Evolutionary conservation across 495 filamentous ascomycete genomes (phyloP), one percentile per base, ranked within the genome.

Genomic region (Xylaria palmicola): DNA sequence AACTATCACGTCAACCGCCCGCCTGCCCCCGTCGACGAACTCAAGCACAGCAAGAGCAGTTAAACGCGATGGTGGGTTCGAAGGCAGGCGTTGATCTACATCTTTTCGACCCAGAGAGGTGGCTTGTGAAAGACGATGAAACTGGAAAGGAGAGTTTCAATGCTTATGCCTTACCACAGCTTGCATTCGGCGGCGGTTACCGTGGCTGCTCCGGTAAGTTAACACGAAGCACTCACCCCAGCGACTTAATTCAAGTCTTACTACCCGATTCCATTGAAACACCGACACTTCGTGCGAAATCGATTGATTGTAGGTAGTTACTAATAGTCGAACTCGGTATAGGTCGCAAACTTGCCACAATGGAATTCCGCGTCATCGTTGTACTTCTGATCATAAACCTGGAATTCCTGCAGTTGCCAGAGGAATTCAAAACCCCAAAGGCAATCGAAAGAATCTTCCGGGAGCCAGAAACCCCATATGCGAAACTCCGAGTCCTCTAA

Each of bases 21-120:
- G 9, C 59, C 65, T 5, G 40, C 32, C 13, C 54, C 60, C 1
- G 62, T 72, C 2, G 61, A 73, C 40, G 69, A 73, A 51, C 47
- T 55, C 1, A 50, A 52, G 49, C 67, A 65, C 26, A 75, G 64
- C 45, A 32, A 59, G 1, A 69, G 60, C 15, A 64, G 59, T 20
- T 47, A 57, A 15, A 60, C 58, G 67, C 26, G 37, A 47, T 4
- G 63, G 62, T 10, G 70, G 62, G 4, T 49, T 62, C 22, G 66
- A n/a, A n/a, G n/a, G n/a, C n/a, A n/a, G n/a, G n/a, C n/a, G n/a
- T n/a, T n/a, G n/a, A n/a, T n/a, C n/a, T n/a, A n/a, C n/a, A 72
- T 47, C 50, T 72, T 15, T 72, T 73, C 44, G 61, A 64, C 26
- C 74, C 74, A 15, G 44, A 62, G 45, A 55, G 73, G 26, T 75